These are phyloP conservation scores for Podospora conica DNA, from an alignment of 495 filamentous ascomycete genomes.

Conservation along the genomic window DNA sequence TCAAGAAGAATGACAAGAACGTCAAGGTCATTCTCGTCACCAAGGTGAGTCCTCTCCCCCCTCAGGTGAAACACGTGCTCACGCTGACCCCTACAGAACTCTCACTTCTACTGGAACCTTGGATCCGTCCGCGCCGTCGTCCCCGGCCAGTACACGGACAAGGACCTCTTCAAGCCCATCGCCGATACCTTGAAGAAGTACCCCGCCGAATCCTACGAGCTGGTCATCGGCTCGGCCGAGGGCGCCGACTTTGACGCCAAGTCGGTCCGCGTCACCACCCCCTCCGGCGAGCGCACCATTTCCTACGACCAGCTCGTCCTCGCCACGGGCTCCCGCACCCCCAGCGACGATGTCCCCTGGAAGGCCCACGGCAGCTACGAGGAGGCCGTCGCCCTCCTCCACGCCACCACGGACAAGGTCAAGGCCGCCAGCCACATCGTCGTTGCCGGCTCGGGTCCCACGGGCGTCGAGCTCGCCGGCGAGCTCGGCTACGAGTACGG, in stretches of 20 bases:
- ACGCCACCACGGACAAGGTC: constrained; percentile 25
- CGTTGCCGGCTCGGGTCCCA: constrained; percentile 39
- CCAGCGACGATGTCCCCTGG: constrained; percentile 32
- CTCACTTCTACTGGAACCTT: constrained; percentile 53
- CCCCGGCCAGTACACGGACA: constrained; percentile 40
- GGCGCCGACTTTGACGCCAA: constrained; percentile 44
- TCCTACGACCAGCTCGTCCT: constrained; percentile 82
- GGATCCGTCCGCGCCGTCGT: constrained; percentile 51
- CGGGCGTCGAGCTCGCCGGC: constrained; percentile 38
- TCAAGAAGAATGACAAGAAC: constrained; percentile 41
- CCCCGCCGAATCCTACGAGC: constrained; percentile 32
- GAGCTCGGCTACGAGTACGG: constrained; percentile 43
- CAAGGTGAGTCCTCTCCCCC: constrained; percentile 29
- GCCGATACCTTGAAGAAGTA: constrained; percentile 35
- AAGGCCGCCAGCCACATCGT: constrained; percentile 37
- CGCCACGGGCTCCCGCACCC: constrained; percentile 83
- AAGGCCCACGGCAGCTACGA: constrained; percentile 38
- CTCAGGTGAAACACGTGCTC: constrained; percentile 12
- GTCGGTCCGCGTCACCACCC: constrained; percentile 43
- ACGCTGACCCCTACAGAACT: constrained; percentile 32
- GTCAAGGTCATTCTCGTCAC: constrained; percentile 43
- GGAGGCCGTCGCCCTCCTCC: constrained; percentile 22
- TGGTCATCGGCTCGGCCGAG: constrained; percentile 37
- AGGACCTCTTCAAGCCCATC: constrained; percentile 43
- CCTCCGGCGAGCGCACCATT: constrained; percentile 20